Base-by-base conservation (phyloP, 2,329 filamentous ascomycete species). In the Alternaria angustiovoidea region DNA sequence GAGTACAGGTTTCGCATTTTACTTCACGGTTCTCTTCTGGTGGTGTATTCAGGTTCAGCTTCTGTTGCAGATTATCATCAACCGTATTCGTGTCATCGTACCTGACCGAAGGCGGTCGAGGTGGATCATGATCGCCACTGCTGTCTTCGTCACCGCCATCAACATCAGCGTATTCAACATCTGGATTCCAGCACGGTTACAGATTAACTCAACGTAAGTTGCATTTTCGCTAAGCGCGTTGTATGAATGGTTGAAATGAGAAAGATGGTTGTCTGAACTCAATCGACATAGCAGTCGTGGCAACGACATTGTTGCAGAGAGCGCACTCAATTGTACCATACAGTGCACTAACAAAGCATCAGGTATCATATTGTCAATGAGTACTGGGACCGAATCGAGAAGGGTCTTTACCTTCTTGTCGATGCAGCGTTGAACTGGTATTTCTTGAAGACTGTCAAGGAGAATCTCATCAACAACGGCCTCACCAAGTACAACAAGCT, bases 401-500 rank as follows among this genome's bases (percentile, higher is more conserved):
- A 80, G 47, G 74, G 71, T 11, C 57, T 80, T 3, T 79, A 79
- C 47, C 72, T 78, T 3, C 24, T 78, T 8, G 73, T 78, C 16
- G 78, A 80, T 46, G 77, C 72, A 7, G 47, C 48, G 3, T 71
- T 80, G 6, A 80, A 80, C 44, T 79, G 72, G 70, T 79, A 79
- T 47, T 80, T 80, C 63, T 59, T 80, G 52, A 80, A 65, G 64
- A 79, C 70, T 7, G 83, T 86, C 32, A 81, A 83, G 64, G 72
- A 75, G 5, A 79, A 82, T 2, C 79, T 86, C 0, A 74, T 86
- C 16, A 76, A 79, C 39, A 81, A 85, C 49, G 82, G 82, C 1
- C 73, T 86, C 4, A 79, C 79, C 7, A 86, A 86, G 62, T 86
- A 86, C 68, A 78, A 81, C 59, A 80, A 80, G 4, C 78, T 86